Evolutionary conservation across 202 grass and related monocot species (phyloP), one percentile per base, ranked within the genome.

Genomic region (Schoenoplectus triqueter): DNA sequence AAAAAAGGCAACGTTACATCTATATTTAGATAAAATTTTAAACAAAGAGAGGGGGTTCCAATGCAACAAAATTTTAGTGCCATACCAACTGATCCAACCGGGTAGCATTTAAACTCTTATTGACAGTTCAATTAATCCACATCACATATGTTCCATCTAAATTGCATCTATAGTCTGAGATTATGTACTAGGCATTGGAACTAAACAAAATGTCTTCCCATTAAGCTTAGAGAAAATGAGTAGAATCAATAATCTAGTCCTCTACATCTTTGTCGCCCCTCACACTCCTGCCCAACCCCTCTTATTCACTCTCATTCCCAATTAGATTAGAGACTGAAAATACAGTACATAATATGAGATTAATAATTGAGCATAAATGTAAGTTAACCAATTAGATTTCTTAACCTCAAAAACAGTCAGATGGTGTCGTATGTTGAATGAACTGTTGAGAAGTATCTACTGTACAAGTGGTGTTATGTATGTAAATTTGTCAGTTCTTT

Each of bases 101-200:
- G 10, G 14, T 3, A 2, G 14, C 13, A 59, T 59, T 59, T 59
- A 14, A 59, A 59, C 56, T 59, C 13, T 59, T 59, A 15, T 14
- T 59, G 13, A 59, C 56, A 0, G 14, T 11, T 59, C 4, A 59
- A 59, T 59, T 50, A 48, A 51, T 73, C 7, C 17, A 51, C 17
- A 11, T 9, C 9, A 52, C 8, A 73, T 74, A 17, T 11, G 8
- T 66, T 59, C 56, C 56, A 59, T 59, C 56, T 59, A 59, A 15
- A 59, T 73, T 73, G 70, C 17, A 51, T 73, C 70, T 73, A 48
- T n/a, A 73, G 45, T 17, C 70, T 21, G 17, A 49, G 70, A 51
- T 48, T 49, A 73, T 73, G 70, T 51, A 7, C 46, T 73, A 18
- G 46, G 47, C 47, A 4, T 2, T 50, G 69, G 69, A 73, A 73